These are phyloP conservation scores for Kernera saxatilis DNA, from an alignment of 345 rosid genomes.

Conservation along the genomic window DNA sequence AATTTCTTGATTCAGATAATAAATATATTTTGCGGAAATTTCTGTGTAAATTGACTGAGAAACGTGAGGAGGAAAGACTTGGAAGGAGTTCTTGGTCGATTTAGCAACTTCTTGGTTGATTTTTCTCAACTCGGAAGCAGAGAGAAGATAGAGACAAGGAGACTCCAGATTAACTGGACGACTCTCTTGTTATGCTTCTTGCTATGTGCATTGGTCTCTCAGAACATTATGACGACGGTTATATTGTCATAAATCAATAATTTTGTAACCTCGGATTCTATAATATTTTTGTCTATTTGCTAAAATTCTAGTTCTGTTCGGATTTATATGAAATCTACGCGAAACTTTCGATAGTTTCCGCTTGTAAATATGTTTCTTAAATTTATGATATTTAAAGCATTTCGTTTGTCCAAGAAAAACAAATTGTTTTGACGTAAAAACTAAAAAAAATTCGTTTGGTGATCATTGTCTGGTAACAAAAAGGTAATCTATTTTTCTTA, in stretches of 20 bases:
- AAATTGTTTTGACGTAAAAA: no score
- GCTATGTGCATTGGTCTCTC: neutral
- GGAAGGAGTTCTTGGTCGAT: neutral
- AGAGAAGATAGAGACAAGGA: neutral
- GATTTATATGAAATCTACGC: neutral
- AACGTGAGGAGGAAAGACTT: neutral
- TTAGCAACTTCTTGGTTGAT: conserved; percentile 1
- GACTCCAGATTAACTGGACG: neutral
- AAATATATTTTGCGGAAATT: neutral
- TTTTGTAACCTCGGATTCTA: neutral
- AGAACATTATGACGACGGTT: neutral
- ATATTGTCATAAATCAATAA: neutral
- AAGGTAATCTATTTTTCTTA: no score
- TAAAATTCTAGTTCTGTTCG: neutral
- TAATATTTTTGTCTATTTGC: neutral
- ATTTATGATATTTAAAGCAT: neutral
- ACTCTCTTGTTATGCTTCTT: conserved; percentile 6
- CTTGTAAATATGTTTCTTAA: neutral
- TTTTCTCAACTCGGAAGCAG: neutral
- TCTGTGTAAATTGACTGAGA: neutral
- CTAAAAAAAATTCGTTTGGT: neutral
- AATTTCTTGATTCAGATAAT: conserved; percentile 11
- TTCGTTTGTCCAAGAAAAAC: neutral
- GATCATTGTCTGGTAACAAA: no score
- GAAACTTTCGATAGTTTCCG: neutral